Evolutionary conservation across 257 asterid genomes (phyloP).

Genomic region (Primulina eburnea): DNA sequence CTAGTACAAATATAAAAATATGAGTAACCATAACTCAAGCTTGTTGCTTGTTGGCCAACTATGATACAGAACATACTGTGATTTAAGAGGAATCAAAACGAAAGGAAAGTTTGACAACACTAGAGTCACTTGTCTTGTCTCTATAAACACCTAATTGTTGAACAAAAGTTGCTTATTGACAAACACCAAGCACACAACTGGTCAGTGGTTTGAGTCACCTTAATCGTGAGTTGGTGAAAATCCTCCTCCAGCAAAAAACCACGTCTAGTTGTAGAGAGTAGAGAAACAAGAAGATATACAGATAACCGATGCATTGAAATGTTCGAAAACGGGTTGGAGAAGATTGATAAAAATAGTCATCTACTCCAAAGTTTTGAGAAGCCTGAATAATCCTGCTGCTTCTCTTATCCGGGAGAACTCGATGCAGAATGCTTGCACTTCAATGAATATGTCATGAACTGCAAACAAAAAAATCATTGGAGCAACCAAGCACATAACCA

Average conservation of each 20-base stretch:
- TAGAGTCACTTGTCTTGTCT: neutral
- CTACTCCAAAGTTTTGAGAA: slow-evolving; percentile 79
- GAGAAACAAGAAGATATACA: slow-evolving; percentile 2
- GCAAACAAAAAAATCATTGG: slow-evolving; percentile 30
- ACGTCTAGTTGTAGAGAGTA: neutral
- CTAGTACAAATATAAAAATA: neutral
- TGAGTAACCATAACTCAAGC: neutral
- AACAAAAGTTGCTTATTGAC: neutral
- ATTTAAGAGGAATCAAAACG: neutral
- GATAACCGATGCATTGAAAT: slow-evolving; percentile 14
- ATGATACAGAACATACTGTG: no score
- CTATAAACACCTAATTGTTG: neutral
- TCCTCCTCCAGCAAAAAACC: neutral
- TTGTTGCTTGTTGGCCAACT: neutral
- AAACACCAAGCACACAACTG: neutral
- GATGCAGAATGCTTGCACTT: slow-evolving; percentile 96
- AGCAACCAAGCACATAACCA: neutral
- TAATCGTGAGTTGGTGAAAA: neutral
- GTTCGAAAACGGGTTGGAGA: neutral
- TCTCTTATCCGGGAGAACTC: slow-evolving; percentile 95
- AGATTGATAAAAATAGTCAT: neutral
- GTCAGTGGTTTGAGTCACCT: neutral
- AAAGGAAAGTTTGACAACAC: neutral
- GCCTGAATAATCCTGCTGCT: slow-evolving; percentile 89
- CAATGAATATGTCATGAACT: slow-evolving; percentile 92